Evolutionary conservation across 352 stramenopile genomes (phyloP), one percentile per base, ranked within the genome.

Genomic region (Globisporangium spiculum): DNA sequence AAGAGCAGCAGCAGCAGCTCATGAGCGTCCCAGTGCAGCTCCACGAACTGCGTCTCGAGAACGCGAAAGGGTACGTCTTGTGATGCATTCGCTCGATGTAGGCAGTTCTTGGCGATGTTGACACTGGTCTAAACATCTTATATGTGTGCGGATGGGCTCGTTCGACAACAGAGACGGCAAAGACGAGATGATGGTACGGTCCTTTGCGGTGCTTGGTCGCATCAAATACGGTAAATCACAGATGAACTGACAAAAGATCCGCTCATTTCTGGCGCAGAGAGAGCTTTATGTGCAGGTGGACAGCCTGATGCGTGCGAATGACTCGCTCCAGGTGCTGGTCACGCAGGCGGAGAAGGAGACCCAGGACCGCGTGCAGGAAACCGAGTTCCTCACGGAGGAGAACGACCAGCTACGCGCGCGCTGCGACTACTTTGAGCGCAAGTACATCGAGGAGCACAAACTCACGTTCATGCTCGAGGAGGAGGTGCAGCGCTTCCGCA

Each of bases 1-100:
- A 91, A 24, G 81, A 92, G 59, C 87, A 94, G 62, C 85, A 93
- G 65, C 84, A 90, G 26, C 83, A 93, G 56, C 74, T 94, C 57
- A 83, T 92, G 69, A 82, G 54, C 16, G 90, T 91, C 56, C 86
- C 84, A 0, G 77, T 80, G 53, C 83, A 90, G 32, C 83, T 91
- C 27, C 79, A 77, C 30, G 86, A 91, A 62, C 76, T 92, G 46
- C 82, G 84, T 56, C 73, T 83, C 9, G 81, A 89, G 66, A 78
- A 74, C 71, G 64, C 77, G 9, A 71, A 84, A 16, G 72, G 76
- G 84, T 93, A 71, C 58, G 73, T 74, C 4, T 27, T 4, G 27
- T 22, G 14, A 18, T 48, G 3, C 16, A 30, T 56, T 2, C 8
- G n/a, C n/a, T 32, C 24, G 4, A 8, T 63, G 14, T 50, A 20